Evolutionary conservation across 2,329 filamentous ascomycete species (phyloP), one percentile per base, ranked within the genome.

Genomic region (Monosporascus sp.): DNA sequence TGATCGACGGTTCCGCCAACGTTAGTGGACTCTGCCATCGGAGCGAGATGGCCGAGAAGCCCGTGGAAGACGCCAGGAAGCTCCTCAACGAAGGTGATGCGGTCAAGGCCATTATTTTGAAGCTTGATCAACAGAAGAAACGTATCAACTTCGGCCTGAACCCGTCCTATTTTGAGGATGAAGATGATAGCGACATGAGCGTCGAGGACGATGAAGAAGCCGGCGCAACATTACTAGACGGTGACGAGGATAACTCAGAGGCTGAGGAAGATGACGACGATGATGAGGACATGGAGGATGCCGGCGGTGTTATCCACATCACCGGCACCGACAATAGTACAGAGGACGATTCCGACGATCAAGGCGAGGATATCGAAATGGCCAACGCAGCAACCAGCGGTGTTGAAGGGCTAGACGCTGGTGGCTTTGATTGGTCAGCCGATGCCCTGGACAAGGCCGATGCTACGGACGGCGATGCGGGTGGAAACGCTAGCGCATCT

Each of bases 11-110:
- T 55, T 95, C 92, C 5, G 79, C 83, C 52, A 96, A 96, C 61
- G 84, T 99, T 57, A 96, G 93, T 61, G 94, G 94, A 56, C 80
- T 99, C 9, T 97, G 93, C 69, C 94, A 99, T 69, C 84, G 89
- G 57, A 93, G 85, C 58, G 87, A 99, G 68, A 91, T 99, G 80
- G 92, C 94, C 0, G 90, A 96, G 60, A 85, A 87, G 62, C 75
- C 80, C 5, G 85, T 97, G 24, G 80, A 88, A 50, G 89, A 97
- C 73, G 89, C 92, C n/a, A 85, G 83, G 57, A 93, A 91, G 65
- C 78, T 99, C 41, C 97, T 96, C 70, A 88, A 85, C 56, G 89
- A 91, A 64, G 94, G 92, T 14, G 94, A 99, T 70, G 75, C 78
- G n/a, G 94, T 99, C 58, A 97, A 97, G 75, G 93, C 93, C 15